Evolutionary conservation across 805 yeast genomes (phyloP), one percentile per base, ranked within the genome.

Genomic region (Candida silvicultrix): DNA sequence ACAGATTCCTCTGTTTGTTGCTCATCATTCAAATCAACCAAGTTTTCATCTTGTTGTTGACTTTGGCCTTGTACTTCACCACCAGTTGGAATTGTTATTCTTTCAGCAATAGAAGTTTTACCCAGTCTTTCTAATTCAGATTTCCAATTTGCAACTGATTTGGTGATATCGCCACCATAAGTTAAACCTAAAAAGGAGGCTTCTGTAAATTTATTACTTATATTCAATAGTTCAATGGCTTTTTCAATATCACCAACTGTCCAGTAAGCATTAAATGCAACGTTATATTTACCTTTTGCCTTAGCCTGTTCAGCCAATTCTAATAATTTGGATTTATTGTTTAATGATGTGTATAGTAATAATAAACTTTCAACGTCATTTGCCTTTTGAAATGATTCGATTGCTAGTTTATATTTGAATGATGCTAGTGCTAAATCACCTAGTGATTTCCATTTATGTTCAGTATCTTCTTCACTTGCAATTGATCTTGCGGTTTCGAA

Each of bases 211-310:
- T 95, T 78, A 35, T 78, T 86, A 44, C 88, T 76, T 58, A 76
- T 71, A 41, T 77, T 71, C 56, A 94, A 74, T 52, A 94, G 70
- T 20, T 78, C 77, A 45, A 82, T 73, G 53, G 90, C 85, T 38
- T 74, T 71, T 16, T 69, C 67, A 35, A 80, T 71, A 60, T 89
- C 85, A 36, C 95, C 92, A 29, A 83, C 77, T 45, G 81, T 71
- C 98, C 98, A 94, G 64, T 81, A 81, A 12, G 96, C 85, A 61
- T 87, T 89, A 72, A 89, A 94, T 22, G 98, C 96, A 47, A 90
- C 71, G 64, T 94, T 94, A 66, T 81, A 87, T 62, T 84, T 84
- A 42, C 97, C 97, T 40, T 70, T 74, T n/a, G 63, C 68, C 55
- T 76, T 80, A 42, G 96, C 90, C 41, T 69, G 66, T 45, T 72